Conservation (phyloP, 169 alveolate species). For the Cystoisospora suis region DNA sequence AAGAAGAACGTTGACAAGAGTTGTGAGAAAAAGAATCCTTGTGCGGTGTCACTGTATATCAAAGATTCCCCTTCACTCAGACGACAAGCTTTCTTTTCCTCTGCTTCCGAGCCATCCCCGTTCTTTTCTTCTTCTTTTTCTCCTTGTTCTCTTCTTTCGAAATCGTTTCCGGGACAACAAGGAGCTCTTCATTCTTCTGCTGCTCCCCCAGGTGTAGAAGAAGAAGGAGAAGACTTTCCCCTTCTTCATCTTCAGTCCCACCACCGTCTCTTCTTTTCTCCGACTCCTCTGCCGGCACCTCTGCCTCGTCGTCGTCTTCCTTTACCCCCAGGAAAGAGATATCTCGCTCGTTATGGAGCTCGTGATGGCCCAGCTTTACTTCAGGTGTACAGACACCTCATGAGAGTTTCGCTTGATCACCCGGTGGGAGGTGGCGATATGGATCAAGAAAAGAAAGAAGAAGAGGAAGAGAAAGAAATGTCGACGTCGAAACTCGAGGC, state of each 20-base stretch:
- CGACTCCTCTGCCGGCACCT: neutral
- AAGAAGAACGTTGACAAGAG: too few species aligned
- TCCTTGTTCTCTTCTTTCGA: too few species aligned
- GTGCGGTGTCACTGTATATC: too few species aligned
- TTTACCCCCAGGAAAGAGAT: neutral
- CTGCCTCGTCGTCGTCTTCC: neutral
- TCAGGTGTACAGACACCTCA: slow-evolving; percentile 38
- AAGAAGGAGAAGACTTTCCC: neutral
- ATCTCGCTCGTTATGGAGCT: neutral
- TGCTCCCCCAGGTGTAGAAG: neutral
- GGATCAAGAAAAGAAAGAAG: neutral
- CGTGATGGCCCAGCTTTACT: neutral
- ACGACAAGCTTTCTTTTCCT: neutral
- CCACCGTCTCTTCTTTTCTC: slow-evolving; percentile 6
- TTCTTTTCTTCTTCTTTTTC: too few species aligned
- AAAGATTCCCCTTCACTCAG: too few species aligned
- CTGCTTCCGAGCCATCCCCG: too few species aligned
- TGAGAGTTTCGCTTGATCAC: neutral
- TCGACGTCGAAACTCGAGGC: too few species aligned
- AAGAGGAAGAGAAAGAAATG: neutral
- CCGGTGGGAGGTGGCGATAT: neutral
- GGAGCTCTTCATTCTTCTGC: neutral
- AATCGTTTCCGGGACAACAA: neutral
- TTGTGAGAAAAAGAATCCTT: too few species aligned
- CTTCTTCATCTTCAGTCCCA: neutral